Base-by-base conservation (phyloP, 208 protist genomes). In the Leishmania tarentolae region DNA sequence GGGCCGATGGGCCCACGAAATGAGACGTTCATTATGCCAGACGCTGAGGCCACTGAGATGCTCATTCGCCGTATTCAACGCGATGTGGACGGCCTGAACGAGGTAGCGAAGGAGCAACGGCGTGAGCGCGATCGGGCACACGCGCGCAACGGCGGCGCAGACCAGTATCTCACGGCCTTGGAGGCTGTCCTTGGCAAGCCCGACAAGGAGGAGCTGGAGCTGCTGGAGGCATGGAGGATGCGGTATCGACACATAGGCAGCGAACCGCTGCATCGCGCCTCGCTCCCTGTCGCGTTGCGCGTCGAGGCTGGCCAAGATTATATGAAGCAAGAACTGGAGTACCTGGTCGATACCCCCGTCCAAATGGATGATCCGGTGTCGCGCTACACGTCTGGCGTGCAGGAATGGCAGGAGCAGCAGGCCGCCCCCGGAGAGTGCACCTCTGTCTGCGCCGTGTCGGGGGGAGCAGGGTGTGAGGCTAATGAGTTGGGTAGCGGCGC, bases 31-130 rank as follows among this genome's bases (percentile, higher is more conserved):
- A 80, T 87, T 46, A 97, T 97, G 93, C 93, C 93, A 50, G 83
- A 81, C 75, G 76, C 84, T 35, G 87, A 87, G 71, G 93, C 95
- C 77, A 93, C 92, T 0, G 86, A 78, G 11, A 76, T 78, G 28
- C 86, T 92, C 31, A 94, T 97, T 77, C 88, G 88, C 5, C 88
- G 85, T 80, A 94, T 97, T 37, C 93, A 97, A 83, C 86, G 92
- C 61, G 92, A 97, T 59, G 88, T 97, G 42, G 78, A 93, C 7
- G 93, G 91, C 1, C 88, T 97, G 50, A 97, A 97, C 80, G 91
- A 90, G n/a, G 91, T 95, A 53, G 90, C 93, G 4, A 83, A 87
- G 82, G 89, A 97, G 85, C 92, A 95, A 83, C 73, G 87, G 52
- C 75, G 79, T 15, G 90, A 94, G 87, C 88, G 91, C 40, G 74